A percentile compares a stretch with the other conserved stretches of the same genome.
Evolutionary conservation across 139 green algal genomes (phyloP).

Genomic region (Asterochloris sp.): DNA sequence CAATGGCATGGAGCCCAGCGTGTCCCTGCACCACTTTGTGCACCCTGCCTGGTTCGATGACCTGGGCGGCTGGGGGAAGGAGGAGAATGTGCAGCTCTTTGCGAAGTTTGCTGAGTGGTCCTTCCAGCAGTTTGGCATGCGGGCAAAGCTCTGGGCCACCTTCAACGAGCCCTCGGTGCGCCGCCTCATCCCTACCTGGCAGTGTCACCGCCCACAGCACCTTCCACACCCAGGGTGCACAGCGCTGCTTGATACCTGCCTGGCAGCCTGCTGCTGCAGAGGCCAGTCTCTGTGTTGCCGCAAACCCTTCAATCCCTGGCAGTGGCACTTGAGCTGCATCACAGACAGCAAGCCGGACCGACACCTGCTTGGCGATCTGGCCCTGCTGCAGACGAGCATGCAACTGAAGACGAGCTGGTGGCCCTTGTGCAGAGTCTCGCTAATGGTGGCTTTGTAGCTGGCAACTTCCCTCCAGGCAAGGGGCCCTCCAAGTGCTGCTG

Average conservation of each 20-base stretch:
- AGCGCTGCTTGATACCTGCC: no score
- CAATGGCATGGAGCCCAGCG: slow-evolving; percentile 52
- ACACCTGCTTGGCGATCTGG: no score
- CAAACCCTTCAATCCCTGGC: no score
- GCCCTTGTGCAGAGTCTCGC: background rate
- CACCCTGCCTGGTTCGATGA: slow-evolving; percentile 83
- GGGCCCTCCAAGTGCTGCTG: no score
- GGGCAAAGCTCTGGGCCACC: slow-evolving; percentile 68
- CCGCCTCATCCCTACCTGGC: background rate
- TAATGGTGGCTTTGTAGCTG: slow-evolving; percentile 54
- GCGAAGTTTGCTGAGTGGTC: slow-evolving; percentile 8
- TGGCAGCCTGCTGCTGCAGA: no score
- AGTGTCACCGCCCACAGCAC: no score
- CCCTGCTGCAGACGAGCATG: no score
- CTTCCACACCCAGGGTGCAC: no score
- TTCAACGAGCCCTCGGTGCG: slow-evolving; percentile 83
- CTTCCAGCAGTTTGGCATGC: slow-evolving; percentile 47
- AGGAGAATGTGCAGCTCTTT: slow-evolving; percentile 74
- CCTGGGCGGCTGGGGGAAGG: slow-evolving; percentile 67
- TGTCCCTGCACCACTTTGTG: slow-evolving; percentile 84
- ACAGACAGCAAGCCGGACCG: no score
- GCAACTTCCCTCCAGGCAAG: slow-evolving; percentile 65
- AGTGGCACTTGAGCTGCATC: no score
- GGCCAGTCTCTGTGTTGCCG: no score
- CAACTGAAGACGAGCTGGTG: no score